phyloP scores from a whole-genome alignment of 148 eudicot species.

The Salicornia ramosissima region DNA sequence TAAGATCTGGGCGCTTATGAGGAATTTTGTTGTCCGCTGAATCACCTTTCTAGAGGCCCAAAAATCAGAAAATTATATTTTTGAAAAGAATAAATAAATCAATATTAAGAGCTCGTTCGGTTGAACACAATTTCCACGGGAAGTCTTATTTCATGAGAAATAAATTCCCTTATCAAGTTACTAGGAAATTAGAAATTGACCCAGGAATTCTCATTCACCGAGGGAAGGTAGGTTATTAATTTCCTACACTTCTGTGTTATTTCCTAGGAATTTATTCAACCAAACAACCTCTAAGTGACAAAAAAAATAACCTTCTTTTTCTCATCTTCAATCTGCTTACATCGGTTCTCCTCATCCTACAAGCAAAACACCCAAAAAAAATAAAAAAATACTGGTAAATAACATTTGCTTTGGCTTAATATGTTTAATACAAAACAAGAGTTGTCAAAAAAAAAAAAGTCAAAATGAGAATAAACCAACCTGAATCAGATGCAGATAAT shows the following conservation, averaged over 20 bases:
- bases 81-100: neutral
- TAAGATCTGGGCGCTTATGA: slow-evolving; percentile 46
- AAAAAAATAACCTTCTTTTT: slow-evolving; percentile 22
- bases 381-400: neutral
- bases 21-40: slow-evolving; percentile 13
- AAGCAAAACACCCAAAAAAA: neutral
- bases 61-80: neutral
- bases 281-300: neutral
- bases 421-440: neutral
- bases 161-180: no score
- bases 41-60: slow-evolving; percentile 10
- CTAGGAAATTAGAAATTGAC: no score
- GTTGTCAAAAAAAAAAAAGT: neutral
- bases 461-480: slow-evolving; percentile 15
- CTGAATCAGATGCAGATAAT: slow-evolving; percentile 74
- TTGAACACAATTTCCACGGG: no score
- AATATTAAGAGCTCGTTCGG: no score
- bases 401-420: no score
- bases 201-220: no score
- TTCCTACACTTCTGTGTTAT: no score
- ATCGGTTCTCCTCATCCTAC: slow-evolving; percentile 75
- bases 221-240: no score
- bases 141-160: no score
- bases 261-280: no score
- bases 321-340: slow-evolving; percentile 28